Conservation (phyloP, 306 rosid genomes). For the Albizia julibrissin region DNA sequence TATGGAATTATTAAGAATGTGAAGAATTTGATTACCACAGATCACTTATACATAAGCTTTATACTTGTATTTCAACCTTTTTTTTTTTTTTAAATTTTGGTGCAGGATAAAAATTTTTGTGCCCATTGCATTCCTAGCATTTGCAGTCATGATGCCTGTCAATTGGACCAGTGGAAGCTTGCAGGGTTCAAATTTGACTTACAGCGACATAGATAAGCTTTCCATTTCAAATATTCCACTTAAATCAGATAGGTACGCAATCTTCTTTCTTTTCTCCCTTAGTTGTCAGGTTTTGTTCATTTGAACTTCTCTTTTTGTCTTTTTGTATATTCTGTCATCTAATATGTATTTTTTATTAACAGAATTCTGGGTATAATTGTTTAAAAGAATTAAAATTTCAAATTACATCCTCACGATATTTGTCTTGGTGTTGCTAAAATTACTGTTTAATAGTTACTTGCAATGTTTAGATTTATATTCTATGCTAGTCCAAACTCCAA, state of each 20-base stretch:
- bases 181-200: conserved; percentile 61
- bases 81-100: conserved; percentile 26
- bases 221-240: conserved; percentile 89
- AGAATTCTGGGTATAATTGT: not conserved
- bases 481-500: not conserved
- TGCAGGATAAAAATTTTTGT: conserved; percentile 93
- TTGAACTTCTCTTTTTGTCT: not conserved
- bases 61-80: not conserved
- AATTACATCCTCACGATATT: not conserved
- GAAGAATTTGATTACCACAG: not conserved
- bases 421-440: not conserved
- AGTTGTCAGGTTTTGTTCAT: not conserved
- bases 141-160: conserved; percentile 85
- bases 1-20: not conserved
- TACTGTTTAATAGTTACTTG: not conserved
- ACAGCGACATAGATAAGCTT: conserved; percentile 83
- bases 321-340: not conserved
- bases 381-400: not conserved
- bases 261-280: not conserved
- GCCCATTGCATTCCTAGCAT: conserved; percentile 78
- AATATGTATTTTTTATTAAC: conserved; percentile 12
- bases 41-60: not conserved
- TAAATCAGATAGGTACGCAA: conserved; percentile 73
- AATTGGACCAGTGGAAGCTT: conserved; percentile 90
- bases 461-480: too few relatives aligned